phyloP scores from a whole-genome alignment of 495 filamentous ascomycete species.

The Chlorociboria aeruginascens region DNA sequence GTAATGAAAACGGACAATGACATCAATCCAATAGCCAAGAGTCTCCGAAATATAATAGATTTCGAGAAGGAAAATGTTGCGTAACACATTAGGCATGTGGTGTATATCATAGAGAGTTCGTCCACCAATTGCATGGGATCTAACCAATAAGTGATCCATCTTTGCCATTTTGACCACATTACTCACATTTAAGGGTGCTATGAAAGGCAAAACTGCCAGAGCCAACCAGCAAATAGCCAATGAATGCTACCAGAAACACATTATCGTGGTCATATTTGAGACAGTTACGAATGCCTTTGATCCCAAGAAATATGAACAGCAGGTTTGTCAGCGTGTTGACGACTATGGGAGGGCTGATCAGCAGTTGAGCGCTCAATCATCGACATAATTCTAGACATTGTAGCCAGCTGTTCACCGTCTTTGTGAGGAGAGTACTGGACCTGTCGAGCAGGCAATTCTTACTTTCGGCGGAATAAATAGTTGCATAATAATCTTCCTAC shows the following conservation, averaged over 20 bases:
- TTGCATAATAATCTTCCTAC: constrained; percentile 46
- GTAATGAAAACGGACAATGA: constrained; percentile 70
- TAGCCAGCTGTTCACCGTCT: too few relatives aligned
- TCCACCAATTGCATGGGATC: constrained; percentile 97
- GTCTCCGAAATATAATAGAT: constrained; percentile 36
- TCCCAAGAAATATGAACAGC: constrained; percentile 61
- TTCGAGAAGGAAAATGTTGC: constrained; percentile 71
- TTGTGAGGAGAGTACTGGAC: too few relatives aligned
- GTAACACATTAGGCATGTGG: constrained; percentile 85
- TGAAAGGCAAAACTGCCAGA: constrained; percentile 76
- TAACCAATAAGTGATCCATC: constrained; percentile 21
- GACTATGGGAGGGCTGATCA: constrained; percentile 14
- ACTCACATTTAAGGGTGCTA: constrained; percentile 65
- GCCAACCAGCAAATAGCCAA: constrained; percentile 71
- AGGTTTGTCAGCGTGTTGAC: constrained; percentile 71
- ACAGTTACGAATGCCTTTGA: constrained; percentile 62
- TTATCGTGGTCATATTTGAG: constrained; percentile 54
- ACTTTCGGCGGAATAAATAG: constrained; percentile 45
- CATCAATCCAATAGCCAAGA: constrained; percentile 49
- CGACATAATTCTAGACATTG: too few relatives aligned
- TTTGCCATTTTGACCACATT: too few relatives aligned
- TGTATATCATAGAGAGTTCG: constrained; percentile 90
- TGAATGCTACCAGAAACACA: constrained; percentile 59
- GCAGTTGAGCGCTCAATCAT: too few relatives aligned
- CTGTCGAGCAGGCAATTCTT: too few relatives aligned